Evolutionary conservation across 305 asterid genomes (phyloP).

Genomic region (Solanum chacoense): DNA sequence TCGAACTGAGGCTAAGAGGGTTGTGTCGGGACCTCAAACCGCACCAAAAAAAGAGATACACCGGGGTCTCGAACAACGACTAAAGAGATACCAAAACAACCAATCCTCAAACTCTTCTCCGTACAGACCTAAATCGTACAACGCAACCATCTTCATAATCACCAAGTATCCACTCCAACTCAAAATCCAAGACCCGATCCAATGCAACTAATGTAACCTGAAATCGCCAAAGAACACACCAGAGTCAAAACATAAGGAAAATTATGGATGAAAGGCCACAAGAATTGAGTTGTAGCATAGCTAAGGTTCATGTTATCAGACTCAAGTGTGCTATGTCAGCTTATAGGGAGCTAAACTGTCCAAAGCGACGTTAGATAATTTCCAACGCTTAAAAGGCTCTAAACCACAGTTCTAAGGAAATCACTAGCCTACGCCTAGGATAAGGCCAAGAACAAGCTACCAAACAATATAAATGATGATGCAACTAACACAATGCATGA

Average conservation of each 20-base stretch:
- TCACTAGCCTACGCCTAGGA: neutral
- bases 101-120: neutral
- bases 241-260: neutral
- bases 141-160: neutral
- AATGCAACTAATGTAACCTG: neutral
- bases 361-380: neutral
- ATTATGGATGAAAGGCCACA: neutral
- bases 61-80: neutral
- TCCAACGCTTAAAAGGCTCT: neutral
- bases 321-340: neutral
- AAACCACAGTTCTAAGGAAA: neutral
- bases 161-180: neutral
- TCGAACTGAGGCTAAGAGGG: neutral
- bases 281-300: neutral
- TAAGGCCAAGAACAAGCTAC: neutral
- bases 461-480: neutral
- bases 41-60: neutral
- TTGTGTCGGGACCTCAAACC: neutral
- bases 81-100: neutral
- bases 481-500: neutral
- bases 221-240: neutral
- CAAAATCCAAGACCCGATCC: neutral
- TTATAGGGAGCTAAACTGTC: neutral
- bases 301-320: neutral
- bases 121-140: neutral